phyloP scores from a whole-genome alignment of 176 grass and related monocot genomes.

The Chrysopogon serrulatus region DNA sequence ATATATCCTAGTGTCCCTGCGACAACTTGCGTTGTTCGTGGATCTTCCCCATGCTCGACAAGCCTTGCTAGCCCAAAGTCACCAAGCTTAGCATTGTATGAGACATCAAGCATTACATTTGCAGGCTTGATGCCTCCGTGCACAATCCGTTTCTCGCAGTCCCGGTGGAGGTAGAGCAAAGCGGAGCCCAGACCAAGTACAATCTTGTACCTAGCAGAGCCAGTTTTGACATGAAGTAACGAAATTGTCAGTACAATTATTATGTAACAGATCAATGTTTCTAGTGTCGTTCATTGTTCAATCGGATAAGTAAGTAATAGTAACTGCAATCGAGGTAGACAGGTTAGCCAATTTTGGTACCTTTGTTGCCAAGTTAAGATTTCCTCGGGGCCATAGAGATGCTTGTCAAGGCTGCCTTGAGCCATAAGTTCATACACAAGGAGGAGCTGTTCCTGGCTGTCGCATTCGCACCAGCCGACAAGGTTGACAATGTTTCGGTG shows the following conservation, averaged over 20 bases:
- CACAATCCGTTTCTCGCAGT: not conserved
- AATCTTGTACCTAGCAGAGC: not conserved
- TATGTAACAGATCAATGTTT: not conserved
- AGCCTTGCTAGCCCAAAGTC: conserved; percentile 6
- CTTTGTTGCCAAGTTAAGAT: too few species aligned
- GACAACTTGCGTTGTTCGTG: not conserved
- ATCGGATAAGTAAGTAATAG: too few species aligned
- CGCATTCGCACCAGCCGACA: not conserved
- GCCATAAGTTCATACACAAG: not conserved
- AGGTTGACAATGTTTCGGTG: too few species aligned
- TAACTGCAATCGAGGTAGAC: too few species aligned
- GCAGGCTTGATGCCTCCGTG: conserved; percentile 11
- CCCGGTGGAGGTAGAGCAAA: not conserved
- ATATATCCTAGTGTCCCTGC: not conserved
- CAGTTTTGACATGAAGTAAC: too few species aligned
- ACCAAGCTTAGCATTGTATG: not conserved
- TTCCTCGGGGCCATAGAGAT: too few species aligned
- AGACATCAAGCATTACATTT: not conserved
- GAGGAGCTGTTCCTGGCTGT: not conserved
- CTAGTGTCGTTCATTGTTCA: too few species aligned
- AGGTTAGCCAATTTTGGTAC: too few species aligned
- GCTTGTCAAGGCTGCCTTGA: too few species aligned
- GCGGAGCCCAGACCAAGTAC: not conserved
- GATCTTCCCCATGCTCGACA: not conserved
- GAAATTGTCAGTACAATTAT: too few species aligned